Conservation (phyloP, 495 filamentous ascomycete genomes). For the Copromyces sp. region DNA sequence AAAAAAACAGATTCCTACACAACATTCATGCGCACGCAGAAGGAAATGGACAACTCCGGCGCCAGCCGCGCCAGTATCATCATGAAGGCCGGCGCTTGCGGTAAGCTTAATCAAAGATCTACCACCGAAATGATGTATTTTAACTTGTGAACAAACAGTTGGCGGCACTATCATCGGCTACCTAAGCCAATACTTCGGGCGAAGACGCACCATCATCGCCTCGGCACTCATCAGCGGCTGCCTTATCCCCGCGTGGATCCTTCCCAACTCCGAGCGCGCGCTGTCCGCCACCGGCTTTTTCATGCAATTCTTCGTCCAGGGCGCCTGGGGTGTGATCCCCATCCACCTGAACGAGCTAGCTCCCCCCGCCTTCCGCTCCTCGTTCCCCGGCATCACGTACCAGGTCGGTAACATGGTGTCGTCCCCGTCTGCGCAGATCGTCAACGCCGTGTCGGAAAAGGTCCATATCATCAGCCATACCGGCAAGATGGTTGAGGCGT, state of each 20-base stretch:
- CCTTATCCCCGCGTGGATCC: conserved; percentile 64
- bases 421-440: conserved; percentile 60
- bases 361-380: conserved; percentile 62
- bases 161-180: conserved; percentile 67
- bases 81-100: conserved; percentile 60
- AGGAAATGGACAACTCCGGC: conserved; percentile 47
- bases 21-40: conserved; percentile 60
- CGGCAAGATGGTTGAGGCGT: conserved; percentile 49
- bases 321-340: conserved; percentile 69
- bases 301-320: conserved; percentile 71
- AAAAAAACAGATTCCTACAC: conserved; percentile 38
- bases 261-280: conserved; percentile 44
- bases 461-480: conserved; percentile 34
- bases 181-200: conserved; percentile 59
- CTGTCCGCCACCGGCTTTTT: conserved; percentile 62
- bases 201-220: conserved; percentile 52
- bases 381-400: conserved; percentile 57
- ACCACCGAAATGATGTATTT: no score
- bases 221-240: conserved; percentile 45
- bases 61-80: conserved; percentile 63
- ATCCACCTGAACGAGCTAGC: conserved; percentile 73
- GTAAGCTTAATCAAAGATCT: no score
- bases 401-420: conserved; percentile 72
- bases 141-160: conserved; percentile 19
- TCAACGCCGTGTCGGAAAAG: conserved; percentile 55